Evolutionary conservation across 2,329 filamentous ascomycete species (phyloP).

Genomic region (Talaromyces sp.): DNA sequence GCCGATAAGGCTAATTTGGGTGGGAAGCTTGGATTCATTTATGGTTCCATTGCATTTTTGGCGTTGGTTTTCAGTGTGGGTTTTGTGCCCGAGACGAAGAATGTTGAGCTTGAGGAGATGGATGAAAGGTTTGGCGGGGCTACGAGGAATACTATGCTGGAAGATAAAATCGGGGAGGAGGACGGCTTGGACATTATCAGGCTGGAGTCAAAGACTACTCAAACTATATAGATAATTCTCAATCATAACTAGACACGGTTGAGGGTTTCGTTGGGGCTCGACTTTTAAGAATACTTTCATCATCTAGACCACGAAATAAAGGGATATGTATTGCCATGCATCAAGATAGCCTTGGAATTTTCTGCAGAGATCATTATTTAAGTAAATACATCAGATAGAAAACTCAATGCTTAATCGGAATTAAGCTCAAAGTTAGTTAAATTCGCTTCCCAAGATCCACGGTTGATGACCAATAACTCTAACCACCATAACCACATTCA

Average conservation of each 20-base stretch:
- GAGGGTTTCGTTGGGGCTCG: background rate
- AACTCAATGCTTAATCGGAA: background rate
- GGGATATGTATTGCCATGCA: too few species aligned
- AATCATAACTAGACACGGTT: background rate
- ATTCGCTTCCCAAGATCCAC: background rate
- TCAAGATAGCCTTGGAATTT: too few species aligned
- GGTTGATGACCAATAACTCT: background rate
- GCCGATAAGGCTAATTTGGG: constrained; percentile 35
- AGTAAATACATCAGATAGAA: background rate
- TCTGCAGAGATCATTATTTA: too few species aligned
- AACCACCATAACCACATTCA: too few species aligned
- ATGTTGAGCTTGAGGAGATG: constrained; percentile 25
- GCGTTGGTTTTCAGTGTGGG: constrained; percentile 25
- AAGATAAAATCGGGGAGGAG: background rate
- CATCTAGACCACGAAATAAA: too few species aligned
- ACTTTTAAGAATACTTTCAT: too few species aligned
- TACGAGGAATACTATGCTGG: background rate
- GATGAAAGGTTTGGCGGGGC: constrained; percentile 20
- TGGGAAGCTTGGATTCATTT: constrained; percentile 42
- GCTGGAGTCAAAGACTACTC: background rate
- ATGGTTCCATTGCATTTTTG: constrained; percentile 28
- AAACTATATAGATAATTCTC: background rate
- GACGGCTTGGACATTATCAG: background rate
- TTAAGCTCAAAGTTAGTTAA: background rate
- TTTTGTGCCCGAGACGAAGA: constrained; percentile 23